Percentiles rank a stretch among this genome's conserved stretches.
phyloP scores from a whole-genome alignment of 768 basidiomycete genomes.

The Glaciozyma martinii region DNA sequence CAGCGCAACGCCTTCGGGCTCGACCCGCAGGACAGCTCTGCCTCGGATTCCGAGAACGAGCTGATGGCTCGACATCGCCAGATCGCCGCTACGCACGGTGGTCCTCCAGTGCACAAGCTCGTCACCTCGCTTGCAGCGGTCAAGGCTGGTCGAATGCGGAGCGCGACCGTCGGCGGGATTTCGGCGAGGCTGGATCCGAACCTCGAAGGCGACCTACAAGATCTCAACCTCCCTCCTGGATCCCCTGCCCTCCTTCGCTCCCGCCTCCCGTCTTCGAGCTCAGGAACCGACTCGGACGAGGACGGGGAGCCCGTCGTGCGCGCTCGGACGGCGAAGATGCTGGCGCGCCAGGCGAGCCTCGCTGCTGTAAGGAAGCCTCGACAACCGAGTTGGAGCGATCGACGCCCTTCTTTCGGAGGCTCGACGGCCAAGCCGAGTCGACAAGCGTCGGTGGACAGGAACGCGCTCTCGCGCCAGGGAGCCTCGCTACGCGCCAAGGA shows the following conservation, averaged over 20 bases:
- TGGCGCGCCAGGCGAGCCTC: constrained; percentile 10
- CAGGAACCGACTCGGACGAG: constrained; percentile 10
- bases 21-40: constrained; percentile 2
- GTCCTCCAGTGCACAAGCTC: constrained; percentile 13
- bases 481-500: constrained; percentile 2
- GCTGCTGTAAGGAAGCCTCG: not conserved
- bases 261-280: constrained; percentile 8
- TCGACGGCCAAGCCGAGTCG: constrained; percentile 5
- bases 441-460: constrained; percentile 11
- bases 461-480: not conserved
- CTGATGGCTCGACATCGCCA: not conserved
- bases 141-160: not conserved
- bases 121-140: constrained; percentile 18
- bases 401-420: not conserved
- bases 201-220: not conserved
- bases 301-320: not conserved
- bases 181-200: not conserved
- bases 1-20: constrained; percentile 11
- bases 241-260: not conserved
- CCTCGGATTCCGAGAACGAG: constrained; percentile 22
- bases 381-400: not conserved
- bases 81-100: not conserved
- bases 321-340: constrained; percentile 15
- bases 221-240: not conserved
- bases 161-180: not conserved